Percentiles rank a stretch among this genome's conserved stretches.
Conservation (phyloP, 1,284 basidiomycete species). For the Microbotryum saponariae region DNA sequence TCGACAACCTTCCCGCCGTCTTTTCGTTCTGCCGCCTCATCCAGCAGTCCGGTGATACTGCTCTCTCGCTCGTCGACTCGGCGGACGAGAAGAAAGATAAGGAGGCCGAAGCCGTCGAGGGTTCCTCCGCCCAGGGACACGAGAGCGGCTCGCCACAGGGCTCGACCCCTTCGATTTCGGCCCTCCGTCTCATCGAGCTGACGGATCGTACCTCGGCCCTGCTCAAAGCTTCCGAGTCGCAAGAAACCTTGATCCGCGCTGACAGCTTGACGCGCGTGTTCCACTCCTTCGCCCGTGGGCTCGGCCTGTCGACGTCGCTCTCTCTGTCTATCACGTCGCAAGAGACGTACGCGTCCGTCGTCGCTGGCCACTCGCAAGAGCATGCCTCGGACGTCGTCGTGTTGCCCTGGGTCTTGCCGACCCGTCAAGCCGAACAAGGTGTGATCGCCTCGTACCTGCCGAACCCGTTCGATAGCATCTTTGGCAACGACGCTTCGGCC, state of each 20-base stretch:
- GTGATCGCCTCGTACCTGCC: constrained; percentile 26
- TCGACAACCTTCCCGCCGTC: constrained; percentile 65
- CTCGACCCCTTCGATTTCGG: constrained; percentile 7
- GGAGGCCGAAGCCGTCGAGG: constrained; percentile 20
- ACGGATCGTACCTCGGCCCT: constrained; percentile 79
- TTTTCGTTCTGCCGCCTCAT: constrained; percentile 50
- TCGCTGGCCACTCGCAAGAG: constrained; percentile 58
- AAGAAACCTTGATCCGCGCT: constrained; percentile 57
- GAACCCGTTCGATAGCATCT: constrained; percentile 58
- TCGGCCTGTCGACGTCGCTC: constrained; percentile 53
- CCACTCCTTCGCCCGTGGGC: constrained; percentile 68
- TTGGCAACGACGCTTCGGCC: constrained; percentile 44
- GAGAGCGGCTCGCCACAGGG: neutral
- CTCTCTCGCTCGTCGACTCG: neutral
- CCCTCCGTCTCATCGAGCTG: constrained; percentile 78
- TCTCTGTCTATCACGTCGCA: constrained; percentile 59
- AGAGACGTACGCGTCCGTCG: constrained; percentile 61
- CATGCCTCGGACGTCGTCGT: constrained; percentile 64
- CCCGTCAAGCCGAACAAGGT: constrained; percentile 28
- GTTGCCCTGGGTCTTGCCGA: constrained; percentile 62
- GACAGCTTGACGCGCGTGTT: constrained; percentile 76
- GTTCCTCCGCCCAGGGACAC: neutral
- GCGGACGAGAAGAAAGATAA: constrained; percentile 2
- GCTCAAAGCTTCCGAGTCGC: constrained; percentile 65
- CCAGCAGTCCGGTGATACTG: constrained; percentile 35